phyloP scores from a whole-genome alignment of 2,329 filamentous ascomycete species.

The Monilinia fructigena region DNA sequence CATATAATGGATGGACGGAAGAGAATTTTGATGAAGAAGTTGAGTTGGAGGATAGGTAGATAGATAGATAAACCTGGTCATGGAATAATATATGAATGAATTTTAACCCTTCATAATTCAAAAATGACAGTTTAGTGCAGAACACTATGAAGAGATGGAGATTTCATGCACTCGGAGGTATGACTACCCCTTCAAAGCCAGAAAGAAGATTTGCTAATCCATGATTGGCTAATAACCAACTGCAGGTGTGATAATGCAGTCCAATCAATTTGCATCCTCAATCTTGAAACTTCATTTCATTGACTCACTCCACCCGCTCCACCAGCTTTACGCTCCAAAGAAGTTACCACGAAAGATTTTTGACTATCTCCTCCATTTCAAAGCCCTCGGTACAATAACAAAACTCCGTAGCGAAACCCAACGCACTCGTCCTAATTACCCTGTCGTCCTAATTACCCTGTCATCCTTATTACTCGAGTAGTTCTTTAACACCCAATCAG shows the following conservation, averaged over 20 bases:
- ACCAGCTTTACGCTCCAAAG: not conserved
- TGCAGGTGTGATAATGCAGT: not conserved
- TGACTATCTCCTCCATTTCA: slow-evolving; percentile 41
- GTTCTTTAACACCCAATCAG: slow-evolving; percentile 79
- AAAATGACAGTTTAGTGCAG: not conserved
- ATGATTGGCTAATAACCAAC: slow-evolving; percentile 7
- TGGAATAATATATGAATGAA: not conserved
- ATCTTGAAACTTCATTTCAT: too few species aligned
- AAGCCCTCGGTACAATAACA: not conserved
- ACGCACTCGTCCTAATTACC: slow-evolving; percentile 78
- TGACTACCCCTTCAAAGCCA: not conserved
- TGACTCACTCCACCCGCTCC: too few species aligned
- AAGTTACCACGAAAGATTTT: not conserved
- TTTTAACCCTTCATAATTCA: slow-evolving; percentile 3
- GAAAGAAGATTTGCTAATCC: not conserved
- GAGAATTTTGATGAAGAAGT: slow-evolving; percentile 48
- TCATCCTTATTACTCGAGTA: slow-evolving; percentile 68
- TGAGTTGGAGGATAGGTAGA: slow-evolving; percentile 43
- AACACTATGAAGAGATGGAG: not conserved
- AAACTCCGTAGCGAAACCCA: too few species aligned
- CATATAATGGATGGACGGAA: slow-evolving; percentile 52
- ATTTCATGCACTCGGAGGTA: too few species aligned
- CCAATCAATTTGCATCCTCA: not conserved
- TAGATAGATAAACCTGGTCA: slow-evolving; percentile 9
- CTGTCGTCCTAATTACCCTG: slow-evolving; percentile 93